Base-by-base conservation (phyloP, 495 filamentous ascomycete species). In the Parmelia sp. region DNA sequence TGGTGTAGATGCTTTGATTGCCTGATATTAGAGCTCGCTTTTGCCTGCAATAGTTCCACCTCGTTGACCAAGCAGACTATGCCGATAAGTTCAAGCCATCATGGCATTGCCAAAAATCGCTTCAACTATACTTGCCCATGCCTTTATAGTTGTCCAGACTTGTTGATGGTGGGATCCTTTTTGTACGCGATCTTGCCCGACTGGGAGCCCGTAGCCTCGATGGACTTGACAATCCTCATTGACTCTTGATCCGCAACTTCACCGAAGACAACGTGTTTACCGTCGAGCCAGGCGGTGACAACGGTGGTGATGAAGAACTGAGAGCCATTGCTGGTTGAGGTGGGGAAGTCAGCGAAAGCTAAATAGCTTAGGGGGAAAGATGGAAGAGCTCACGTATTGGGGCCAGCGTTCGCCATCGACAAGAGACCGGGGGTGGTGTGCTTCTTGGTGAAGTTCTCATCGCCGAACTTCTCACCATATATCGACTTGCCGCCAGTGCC, bases 221-320 rank as follows among this genome's bases (percentile, higher is more conserved):
- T 80, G 67, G 85, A 82, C 77, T 82, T 82, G 73, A 94, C 88
- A 63, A 92, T 71, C 0, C 74, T 65, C 78, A 84, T 74, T 67
- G 87, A 90, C n/a, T 77, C 73, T 0, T 77, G 72, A 64, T 90
- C 87, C 59, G 83, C 82, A 51, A 99, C 93, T 77, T 97, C 88
- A 66, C 94, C 94, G 76, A 97, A 99, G 63, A 99, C 94, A 63
- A 99, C 94, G 79, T 99, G 94, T 82, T 97, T 97, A 69, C 87
- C 86, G 74, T 97, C 91, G 61, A 99, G 86, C 81, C 97, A 95
- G 36, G 88, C 87, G 49, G 94, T 99, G 33, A 84, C 79, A 66
- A 95, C 89, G 39, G 95, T 97, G 63, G 94, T 99, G 74, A 99
- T 79, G 84, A 97, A 99, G 86, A 99, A 99, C 76, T 97, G 95